Percentiles rank a stretch among this genome's conserved stretches.
These are phyloP conservation scores for Citrus hindsii DNA, from an alignment of 345 rosid genomes.

Conservation along the genomic window DNA sequence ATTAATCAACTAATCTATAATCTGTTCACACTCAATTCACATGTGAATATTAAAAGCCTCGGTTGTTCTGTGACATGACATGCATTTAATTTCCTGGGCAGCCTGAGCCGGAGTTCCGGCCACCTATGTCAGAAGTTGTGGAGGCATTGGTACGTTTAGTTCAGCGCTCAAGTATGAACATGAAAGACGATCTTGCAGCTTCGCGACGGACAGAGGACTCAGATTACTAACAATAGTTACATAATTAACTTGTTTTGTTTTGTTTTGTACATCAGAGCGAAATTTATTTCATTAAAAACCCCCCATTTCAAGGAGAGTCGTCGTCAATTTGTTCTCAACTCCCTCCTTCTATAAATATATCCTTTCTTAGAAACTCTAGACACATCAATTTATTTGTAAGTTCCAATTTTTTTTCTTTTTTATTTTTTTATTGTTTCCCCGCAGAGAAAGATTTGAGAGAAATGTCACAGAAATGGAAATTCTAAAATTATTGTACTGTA, in stretches of 20 bases:
- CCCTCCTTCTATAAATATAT: neutral
- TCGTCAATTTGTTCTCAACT: neutral
- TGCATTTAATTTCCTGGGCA: slow-evolving; percentile 9
- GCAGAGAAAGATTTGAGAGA: neutral
- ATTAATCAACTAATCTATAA: no score
- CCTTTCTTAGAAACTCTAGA: neutral
- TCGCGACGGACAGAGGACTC: slow-evolving; percentile 49
- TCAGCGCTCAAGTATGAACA: slow-evolving; percentile 47
- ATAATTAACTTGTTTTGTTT: neutral
- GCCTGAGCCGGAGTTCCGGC: slow-evolving; percentile 79
- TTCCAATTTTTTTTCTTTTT: neutral
- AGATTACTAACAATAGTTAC: slow-evolving; percentile 25
- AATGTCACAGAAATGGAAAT: neutral
- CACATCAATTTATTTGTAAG: neutral
- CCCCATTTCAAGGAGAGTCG: neutral
- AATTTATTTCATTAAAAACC: neutral
- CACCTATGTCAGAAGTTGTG: slow-evolving; percentile 88
- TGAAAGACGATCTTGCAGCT: slow-evolving; percentile 50
- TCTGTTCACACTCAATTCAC: no score
- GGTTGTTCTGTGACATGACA: no score
- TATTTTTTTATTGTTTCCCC: no score
- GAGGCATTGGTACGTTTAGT: slow-evolving; percentile 70
- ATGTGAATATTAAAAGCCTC: no score
- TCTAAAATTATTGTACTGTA: no score
- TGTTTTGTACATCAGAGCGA: neutral